Evolutionary conservation across 257 asterid species (phyloP).

Genomic region (Gentiana straminea): DNA sequence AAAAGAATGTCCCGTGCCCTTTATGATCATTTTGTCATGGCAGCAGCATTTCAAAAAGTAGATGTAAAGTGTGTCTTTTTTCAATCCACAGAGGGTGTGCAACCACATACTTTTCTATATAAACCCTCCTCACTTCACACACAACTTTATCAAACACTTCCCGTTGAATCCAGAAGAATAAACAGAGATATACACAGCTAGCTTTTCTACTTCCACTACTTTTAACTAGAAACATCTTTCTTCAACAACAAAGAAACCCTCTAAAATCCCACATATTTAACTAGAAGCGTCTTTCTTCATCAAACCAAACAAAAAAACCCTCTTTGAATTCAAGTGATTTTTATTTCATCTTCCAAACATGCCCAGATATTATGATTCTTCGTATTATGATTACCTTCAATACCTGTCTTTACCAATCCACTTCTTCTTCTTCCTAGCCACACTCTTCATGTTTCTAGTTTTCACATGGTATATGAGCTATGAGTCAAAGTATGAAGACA

Average conservation of each 20-base stretch:
- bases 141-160: background rate
- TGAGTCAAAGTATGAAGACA: constrained; percentile 38
- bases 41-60: too few species aligned
- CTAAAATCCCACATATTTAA: background rate
- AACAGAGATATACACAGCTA: background rate
- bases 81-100: too few species aligned
- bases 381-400: constrained; percentile 47
- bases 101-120: background rate
- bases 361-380: constrained; percentile 51
- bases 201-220: background rate
- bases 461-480: constrained; percentile 81
- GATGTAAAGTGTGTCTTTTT: too few species aligned
- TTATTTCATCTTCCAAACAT: constrained; percentile 11
- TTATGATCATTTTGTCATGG: too few species aligned
- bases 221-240: background rate
- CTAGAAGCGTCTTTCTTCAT: background rate
- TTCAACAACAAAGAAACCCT: background rate
- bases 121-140: background rate
- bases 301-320: background rate
- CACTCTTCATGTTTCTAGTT: constrained; percentile 40
- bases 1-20: too few species aligned
- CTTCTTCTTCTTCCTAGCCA: constrained; percentile 42
- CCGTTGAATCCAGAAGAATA: background rate
- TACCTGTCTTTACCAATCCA: constrained; percentile 55
- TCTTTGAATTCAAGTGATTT: background rate